Percentiles rank a stretch among this genome's conserved stretches.
phyloP scores from a whole-genome alignment of 2,329 filamentous ascomycete species.

The Phaeophleospora eucalypticola region DNA sequence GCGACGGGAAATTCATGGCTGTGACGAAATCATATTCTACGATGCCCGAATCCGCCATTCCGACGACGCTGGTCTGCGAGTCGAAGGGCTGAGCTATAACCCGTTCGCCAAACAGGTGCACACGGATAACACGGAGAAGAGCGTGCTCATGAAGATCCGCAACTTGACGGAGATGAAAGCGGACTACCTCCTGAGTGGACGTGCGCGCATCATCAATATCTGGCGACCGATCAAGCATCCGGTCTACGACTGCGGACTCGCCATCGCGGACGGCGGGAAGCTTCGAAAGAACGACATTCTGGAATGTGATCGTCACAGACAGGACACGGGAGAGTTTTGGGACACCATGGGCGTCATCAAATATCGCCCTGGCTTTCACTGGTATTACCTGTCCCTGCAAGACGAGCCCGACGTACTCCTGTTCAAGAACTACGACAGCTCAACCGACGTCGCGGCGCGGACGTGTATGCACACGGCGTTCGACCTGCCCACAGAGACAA shows the following conservation, averaged over 20 bases:
- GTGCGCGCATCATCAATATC: conserved; percentile 15
- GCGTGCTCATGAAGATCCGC: conserved; percentile 24
- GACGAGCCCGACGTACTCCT: conserved; percentile 20
- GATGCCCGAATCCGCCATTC: conserved; percentile 23
- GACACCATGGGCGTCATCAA: conserved; percentile 19
- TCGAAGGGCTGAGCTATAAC: conserved; percentile 25
- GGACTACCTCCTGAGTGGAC: conserved; percentile 10
- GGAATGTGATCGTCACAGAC: conserved; percentile 18
- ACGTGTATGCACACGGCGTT: conserved; percentile 26
- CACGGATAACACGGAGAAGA: conserved; percentile 28
- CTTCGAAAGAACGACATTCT: conserved; percentile 21
- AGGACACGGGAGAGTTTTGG: conserved; percentile 13
- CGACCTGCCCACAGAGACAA: conserved; percentile 20
- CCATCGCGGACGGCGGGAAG: conserved; percentile 25
- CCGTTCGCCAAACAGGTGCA: conserved; percentile 30
- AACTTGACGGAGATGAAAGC: conserved; percentile 27
- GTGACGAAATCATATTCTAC: conserved; percentile 27
- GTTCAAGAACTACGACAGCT: conserved; percentile 17
- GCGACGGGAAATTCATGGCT: conserved; percentile 20
- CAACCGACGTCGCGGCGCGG: conserved; percentile 14
- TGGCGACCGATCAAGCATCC: conserved; percentile 16
- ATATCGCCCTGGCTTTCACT: conserved; percentile 26
- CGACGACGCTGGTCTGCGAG: conserved; percentile 21
- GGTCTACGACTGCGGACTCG: conserved; percentile 21
- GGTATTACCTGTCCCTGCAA: conserved; percentile 29